Evolutionary conservation across 371 early-diverging fungal species (phyloP), one percentile per base, ranked within the genome.

Genomic region (Mucor velutinosus): DNA sequence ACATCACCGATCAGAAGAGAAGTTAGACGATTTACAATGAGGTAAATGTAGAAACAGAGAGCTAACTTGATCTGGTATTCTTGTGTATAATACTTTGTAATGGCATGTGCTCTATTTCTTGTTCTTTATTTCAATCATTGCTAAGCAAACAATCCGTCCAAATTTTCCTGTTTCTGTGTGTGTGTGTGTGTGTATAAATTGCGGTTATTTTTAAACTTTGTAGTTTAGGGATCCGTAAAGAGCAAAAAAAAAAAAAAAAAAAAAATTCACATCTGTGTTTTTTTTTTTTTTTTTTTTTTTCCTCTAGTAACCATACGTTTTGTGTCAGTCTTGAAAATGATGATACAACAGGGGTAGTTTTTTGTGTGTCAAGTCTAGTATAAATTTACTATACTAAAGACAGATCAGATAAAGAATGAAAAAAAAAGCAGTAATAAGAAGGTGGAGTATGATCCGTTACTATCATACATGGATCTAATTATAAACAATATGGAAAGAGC

Each of bases 271-370:
- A 47, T 47, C 17, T 47, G 5, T 4, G n/a, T n/a, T n/a, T n/a
- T n/a, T n/a, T n/a, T n/a, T n/a, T n/a, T n/a, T 1, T 33, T 33
- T 47, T 47, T 47, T 47, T 47, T 37, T 14, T 8, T 30, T 30
- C 6, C 37, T 37, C 37, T 37, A 37, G 49, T 49, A 23, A 23
- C 49, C 19, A 23, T 21, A 49, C 49, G 23, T 49, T 37, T 49
- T 23, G 23, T 49, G 49, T 49, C 49, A 11, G 21, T 49, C 21
- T 21, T 21, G 49, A 49, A 47, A 23, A 49, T 19, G 10, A 49
- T 49, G 23, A 49, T 49, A 49, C 49, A 49, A 49, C 49, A 49
- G 49, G 49, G 49, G 49, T 49, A 49, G 49, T 23, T 49, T 49
- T 37, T 21, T 19, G 23, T 49, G 49, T 49, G 49, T 49, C 23